A percentile compares a stretch with the other conserved stretches of the same genome.
phyloP scores from a whole-genome alignment of 2,329 filamentous ascomycete species.

The Podosphaera xanthii region DNA sequence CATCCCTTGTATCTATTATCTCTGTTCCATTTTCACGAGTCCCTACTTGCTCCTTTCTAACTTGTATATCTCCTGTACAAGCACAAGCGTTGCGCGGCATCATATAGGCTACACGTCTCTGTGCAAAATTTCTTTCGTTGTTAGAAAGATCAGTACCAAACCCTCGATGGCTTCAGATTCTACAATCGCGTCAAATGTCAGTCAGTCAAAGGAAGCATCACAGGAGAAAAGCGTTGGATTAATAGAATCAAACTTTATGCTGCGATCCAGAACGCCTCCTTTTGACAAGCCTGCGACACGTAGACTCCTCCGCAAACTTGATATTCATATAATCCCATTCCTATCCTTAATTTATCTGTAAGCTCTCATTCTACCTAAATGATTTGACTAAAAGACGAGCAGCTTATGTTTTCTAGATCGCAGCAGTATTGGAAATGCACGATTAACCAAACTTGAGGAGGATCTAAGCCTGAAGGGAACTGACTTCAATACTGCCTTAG shows the following conservation, averaged over 20 bases:
- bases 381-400: slow-evolving; percentile 5
- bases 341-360: slow-evolving; percentile 30
- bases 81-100: too few relatives aligned
- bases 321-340: slow-evolving; percentile 17
- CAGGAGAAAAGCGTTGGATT: slow-evolving; percentile 2
- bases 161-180: too few relatives aligned
- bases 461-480: slow-evolving; percentile 15
- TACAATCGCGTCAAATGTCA: neutral
- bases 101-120: too few relatives aligned
- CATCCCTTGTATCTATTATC: too few relatives aligned
- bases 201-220: neutral
- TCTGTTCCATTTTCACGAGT: too few relatives aligned
- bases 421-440: slow-evolving; percentile 15
- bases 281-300: slow-evolving; percentile 8
- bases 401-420: slow-evolving; percentile 14
- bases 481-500: slow-evolving; percentile 16
- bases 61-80: too few relatives aligned
- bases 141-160: too few relatives aligned
- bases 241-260: neutral
- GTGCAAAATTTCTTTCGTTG: too few relatives aligned
- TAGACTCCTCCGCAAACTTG: slow-evolving; percentile 11
- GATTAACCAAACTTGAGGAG: slow-evolving; percentile 13
- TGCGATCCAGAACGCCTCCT: neutral
- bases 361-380: neutral
- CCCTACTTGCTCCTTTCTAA: too few relatives aligned